Base-by-base conservation (phyloP, 768 basidiomycete genomes). In the Trametes meyenii region DNA sequence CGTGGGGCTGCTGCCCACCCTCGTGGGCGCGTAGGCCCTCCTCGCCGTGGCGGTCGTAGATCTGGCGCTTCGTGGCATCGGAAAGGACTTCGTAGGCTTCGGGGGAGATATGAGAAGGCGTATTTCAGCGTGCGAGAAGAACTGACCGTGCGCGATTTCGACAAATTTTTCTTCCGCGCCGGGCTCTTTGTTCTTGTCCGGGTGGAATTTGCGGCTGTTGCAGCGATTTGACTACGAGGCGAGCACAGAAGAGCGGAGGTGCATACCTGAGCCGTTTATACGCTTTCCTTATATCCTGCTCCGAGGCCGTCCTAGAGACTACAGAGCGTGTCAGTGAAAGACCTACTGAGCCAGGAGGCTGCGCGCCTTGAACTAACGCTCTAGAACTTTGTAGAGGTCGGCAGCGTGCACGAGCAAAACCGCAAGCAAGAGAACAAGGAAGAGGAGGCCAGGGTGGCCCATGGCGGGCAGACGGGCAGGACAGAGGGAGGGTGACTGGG, bases 1-100 rank as follows among this genome's bases (percentile, higher is more conserved):
- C 83, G 55, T 88, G 80, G 17, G 73, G 78, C 50, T 84, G 80
- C 63, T 90, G 88, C n/a, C 92, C 94, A 49, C 88, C 88, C 77
- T 96, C 94, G 54, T 92, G 92, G 35, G 91, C 91, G 73, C 92
- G 93, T 55, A 99, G 73, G 10, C 96, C 96, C 73, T 97, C 96
- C 84, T 96, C 94, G 62, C 96, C 96, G 77, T 95, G 88, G 60
- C 88, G 83, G 74, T 98, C 97, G 74, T 98, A 99, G 64, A 96
- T 92, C 77, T 85, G 82, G 33, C 92, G 88, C 89, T 94, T 96
- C 90, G 85, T 85, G 1, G 83, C 55, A 71, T 98, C 94, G 7
- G 94, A 95, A 29, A 99, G 81, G n/a, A 96, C 85, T 74, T 98
- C 96, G 67, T 98, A 99, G 8, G 96, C 97, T 88, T 33, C 29